A percentile compares a stretch with the other conserved stretches of the same genome.
phyloP scores from a whole-genome alignment of 805 yeast species.

The Debaryomyces maramus region DNA sequence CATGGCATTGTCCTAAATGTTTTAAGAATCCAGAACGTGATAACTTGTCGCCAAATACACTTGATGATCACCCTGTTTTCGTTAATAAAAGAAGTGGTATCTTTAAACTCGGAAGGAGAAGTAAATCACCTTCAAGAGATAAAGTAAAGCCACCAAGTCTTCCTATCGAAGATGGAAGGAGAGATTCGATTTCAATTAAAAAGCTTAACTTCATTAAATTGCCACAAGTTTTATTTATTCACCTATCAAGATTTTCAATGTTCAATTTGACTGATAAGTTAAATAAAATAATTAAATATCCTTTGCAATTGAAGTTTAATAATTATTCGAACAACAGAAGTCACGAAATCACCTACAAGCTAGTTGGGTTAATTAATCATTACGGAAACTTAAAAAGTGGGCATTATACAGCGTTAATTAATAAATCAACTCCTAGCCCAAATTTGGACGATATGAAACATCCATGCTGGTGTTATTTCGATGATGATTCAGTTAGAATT shows the following conservation, averaged over 20 bases:
- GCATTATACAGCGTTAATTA: slow-evolving; percentile 70
- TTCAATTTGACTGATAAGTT: slow-evolving; percentile 55
- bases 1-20: slow-evolving; percentile 85
- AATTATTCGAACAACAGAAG: slow-evolving; percentile 26
- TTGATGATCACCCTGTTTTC: slow-evolving; percentile 41
- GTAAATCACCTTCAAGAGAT: slow-evolving; percentile 35
- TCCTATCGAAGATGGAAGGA: background rate
- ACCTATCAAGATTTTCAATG: slow-evolving; percentile 44
- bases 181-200: slow-evolving; percentile 22
- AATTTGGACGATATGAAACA: slow-evolving; percentile 27
- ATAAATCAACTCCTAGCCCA: slow-evolving; percentile 33
- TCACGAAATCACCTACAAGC: slow-evolving; percentile 44
- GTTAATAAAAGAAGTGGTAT: slow-evolving; percentile 34
- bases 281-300: slow-evolving; percentile 53
- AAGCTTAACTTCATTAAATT: slow-evolving; percentile 31
- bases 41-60: slow-evolving; percentile 12
- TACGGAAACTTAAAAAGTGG: slow-evolving; percentile 70
- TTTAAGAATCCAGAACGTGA: slow-evolving; percentile 22
- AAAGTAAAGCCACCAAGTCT: slow-evolving; percentile 9
- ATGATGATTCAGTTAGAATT: slow-evolving; percentile 60
- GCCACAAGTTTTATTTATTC: slow-evolving; percentile 41
- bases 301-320: slow-evolving; percentile 51
- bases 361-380: slow-evolving; percentile 69
- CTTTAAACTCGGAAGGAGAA: slow-evolving; percentile 32
- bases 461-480: slow-evolving; percentile 72